Evolutionary conservation across 1,139 yeast species (phyloP), one percentile per base, ranked within the genome.

Genomic region (Kodamaea arcana): DNA sequence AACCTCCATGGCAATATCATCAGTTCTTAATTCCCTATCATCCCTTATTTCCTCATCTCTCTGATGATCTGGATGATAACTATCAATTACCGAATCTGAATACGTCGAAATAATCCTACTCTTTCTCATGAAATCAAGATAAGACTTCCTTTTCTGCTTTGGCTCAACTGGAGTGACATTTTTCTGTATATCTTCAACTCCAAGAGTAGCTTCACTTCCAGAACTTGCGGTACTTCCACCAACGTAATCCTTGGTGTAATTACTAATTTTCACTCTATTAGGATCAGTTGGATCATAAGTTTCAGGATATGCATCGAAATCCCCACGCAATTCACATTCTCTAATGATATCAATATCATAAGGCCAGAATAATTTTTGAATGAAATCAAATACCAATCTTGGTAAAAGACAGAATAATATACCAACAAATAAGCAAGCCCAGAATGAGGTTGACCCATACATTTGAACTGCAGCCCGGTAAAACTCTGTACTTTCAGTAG

Each of bases 371-470:
- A 83, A 57, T 49, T 78, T 81, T 46, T 73, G 78, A 30, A 76
- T 54, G 34, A 80, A 69, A 60, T 85, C 88, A 50, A 68, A 73
- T 21, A 79, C 60, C 53, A 86, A 79, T 46, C 95, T 75, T 8
- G 97, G 97, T 15, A 87, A 51, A 45, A 92, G 58, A 56, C 94
- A 85, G 27, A 76, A 72, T 15, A 83, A 52, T 8, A 83, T 63
- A 10, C 96, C 95, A 37, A 85, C 68, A 42, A 84, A 70, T 27
- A 82, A 59, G 46, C 86, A 80, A 0, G 88, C 90, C 98, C 98
- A 92, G 58, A 78, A 88, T 2, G 79, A 53, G 2, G 80, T 68
- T 13, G 80, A 58, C 2, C 92, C 94, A 57, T 83, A 88, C 39
- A 84, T 67, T 51, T 80, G 81, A 3, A 76, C 69, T 2, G 85